Conservation (phyloP, 768 basidiomycete species). For the Neoboletus subvelutipes region DNA sequence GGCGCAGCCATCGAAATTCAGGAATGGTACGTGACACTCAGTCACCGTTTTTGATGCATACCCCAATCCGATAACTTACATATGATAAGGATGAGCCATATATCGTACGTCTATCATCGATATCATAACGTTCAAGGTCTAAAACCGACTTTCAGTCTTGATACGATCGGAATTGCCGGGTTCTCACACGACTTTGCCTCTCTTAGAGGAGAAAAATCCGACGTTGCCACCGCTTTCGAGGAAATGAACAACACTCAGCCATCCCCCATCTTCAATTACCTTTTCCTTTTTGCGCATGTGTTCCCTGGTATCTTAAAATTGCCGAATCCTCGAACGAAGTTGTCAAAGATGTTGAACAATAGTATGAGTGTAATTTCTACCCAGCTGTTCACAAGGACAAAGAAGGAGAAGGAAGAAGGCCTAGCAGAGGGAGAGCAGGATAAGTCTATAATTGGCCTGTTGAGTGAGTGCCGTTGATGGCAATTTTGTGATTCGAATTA, state of each 20-base stretch:
- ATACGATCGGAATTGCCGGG: constrained; percentile 43
- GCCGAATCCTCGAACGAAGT: constrained; percentile 31
- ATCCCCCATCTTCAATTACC: constrained; percentile 17
- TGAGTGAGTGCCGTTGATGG: constrained; percentile 27
- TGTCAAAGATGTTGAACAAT: constrained; percentile 28
- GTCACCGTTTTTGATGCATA: background rate
- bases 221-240: constrained; percentile 20
- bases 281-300: constrained; percentile 27
- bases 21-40: constrained; percentile 35
- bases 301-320: constrained; percentile 34
- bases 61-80: background rate
- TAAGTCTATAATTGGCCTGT: constrained; percentile 39
- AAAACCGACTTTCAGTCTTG: constrained; percentile 30
- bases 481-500: background rate
- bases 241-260: constrained; percentile 24
- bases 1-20: constrained; percentile 46
- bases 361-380: constrained; percentile 35
- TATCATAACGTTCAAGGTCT: background rate
- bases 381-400: constrained; percentile 32
- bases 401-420: constrained; percentile 32
- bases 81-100: constrained; percentile 41
- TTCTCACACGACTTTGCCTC: constrained; percentile 49
- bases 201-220: constrained; percentile 33
- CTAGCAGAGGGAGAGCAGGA: constrained; percentile 30
- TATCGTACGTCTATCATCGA: constrained; percentile 36